Percentiles rank a stretch among this genome's conserved stretches.
Conservation (phyloP, 352 stramenopile species). For the Pythium aristosporum region DNA sequence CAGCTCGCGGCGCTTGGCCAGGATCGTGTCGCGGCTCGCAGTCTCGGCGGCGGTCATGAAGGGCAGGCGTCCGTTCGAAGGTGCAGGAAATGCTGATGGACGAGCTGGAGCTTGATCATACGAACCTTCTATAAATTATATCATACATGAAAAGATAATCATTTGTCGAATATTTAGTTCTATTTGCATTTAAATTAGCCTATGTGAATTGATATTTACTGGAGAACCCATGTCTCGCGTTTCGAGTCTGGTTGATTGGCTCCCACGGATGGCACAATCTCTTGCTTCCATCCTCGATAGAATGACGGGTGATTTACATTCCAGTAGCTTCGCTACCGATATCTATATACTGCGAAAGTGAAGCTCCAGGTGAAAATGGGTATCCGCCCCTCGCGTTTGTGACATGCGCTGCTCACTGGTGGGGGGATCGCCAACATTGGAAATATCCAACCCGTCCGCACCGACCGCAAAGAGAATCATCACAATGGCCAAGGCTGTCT, state of each 20-base stretch:
- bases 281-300: neutral
- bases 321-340: neutral
- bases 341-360: neutral
- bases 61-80: slow-evolving; percentile 12
- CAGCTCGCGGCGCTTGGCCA: slow-evolving; percentile 58
- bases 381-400: slow-evolving; percentile 20
- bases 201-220: slow-evolving; percentile 11
- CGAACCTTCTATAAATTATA: neutral
- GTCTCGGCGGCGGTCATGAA: neutral
- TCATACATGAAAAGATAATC: neutral
- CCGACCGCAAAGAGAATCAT: slow-evolving; percentile 18
- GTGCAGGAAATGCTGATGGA: neutral
- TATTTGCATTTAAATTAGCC: neutral
- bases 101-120: neutral
- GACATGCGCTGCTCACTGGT: slow-evolving; percentile 17
- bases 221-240: slow-evolving; percentile 12
- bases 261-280: slow-evolving; percentile 21
- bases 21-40: slow-evolving; percentile 25
- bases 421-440: slow-evolving; percentile 2
- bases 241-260: slow-evolving; percentile 30
- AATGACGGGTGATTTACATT: neutral
- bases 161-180: neutral
- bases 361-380: neutral
- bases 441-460: slow-evolving; percentile 4
- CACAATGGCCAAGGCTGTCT: slow-evolving; percentile 81